These are phyloP conservation scores for Salix caprea DNA, from an alignment of 345 rosid species.

Conservation along the genomic window DNA sequence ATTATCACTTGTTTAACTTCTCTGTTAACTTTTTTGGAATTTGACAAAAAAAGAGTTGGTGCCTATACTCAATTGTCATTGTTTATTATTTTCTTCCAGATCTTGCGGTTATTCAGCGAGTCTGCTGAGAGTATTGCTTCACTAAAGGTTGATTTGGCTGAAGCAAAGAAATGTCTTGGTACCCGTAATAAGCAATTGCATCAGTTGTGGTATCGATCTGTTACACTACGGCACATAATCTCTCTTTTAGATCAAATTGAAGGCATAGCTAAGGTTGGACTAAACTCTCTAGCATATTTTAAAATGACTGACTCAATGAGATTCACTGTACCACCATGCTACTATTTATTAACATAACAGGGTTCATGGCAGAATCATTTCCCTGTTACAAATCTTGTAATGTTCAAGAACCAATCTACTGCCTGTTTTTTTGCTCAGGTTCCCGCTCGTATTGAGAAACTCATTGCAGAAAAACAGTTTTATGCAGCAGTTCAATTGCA, in stretches of 20 bases:
- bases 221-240: conserved; percentile 93
- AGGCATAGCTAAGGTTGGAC: conserved; percentile 91
- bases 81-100: conserved; percentile 42
- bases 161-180: conserved; percentile 80
- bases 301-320: background rate
- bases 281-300: background rate
- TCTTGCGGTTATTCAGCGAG: conserved; percentile 89
- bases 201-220: conserved; percentile 99
- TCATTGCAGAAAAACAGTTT: conserved; percentile 77
- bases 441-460: conserved; percentile 85
- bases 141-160: conserved; percentile 83
- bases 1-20: background rate
- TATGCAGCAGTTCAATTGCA: conserved; percentile 90
- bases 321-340: background rate
- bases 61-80: background rate
- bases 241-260: conserved; percentile 91
- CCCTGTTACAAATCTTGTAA: background rate
- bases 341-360: background rate
- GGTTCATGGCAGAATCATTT: background rate
- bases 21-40: background rate
- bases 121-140: conserved; percentile 70
- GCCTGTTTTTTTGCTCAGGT: conserved; percentile 44
- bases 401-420: background rate
- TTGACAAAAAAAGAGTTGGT: conserved; percentile 6
- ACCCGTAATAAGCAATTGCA: conserved; percentile 90